Evolutionary conservation across 192 early-diverging fungal genomes (phyloP).

Genomic region (Entomortierella beljakovae): DNA sequence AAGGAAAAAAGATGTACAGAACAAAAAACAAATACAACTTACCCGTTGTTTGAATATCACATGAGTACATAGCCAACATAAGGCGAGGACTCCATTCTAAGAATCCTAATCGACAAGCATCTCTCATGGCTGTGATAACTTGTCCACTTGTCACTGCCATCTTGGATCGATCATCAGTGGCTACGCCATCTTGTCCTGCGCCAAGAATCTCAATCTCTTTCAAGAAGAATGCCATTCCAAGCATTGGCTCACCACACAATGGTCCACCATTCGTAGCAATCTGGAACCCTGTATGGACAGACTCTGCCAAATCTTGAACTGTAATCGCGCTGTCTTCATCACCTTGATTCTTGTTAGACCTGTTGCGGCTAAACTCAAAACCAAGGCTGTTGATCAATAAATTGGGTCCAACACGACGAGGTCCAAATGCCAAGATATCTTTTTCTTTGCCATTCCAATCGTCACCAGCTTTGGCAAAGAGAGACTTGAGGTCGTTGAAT

Average conservation of each 20-base stretch:
- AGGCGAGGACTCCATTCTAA: slow-evolving; percentile 95
- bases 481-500: slow-evolving; percentile 13
- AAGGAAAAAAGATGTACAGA: neutral
- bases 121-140: slow-evolving; percentile 87
- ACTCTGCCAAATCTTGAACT: slow-evolving; percentile 79
- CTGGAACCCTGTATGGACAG: slow-evolving; percentile 93
- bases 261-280: slow-evolving; percentile 90
- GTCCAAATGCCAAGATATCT: slow-evolving; percentile 86
- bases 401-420: slow-evolving; percentile 84
- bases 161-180: slow-evolving; percentile 54
- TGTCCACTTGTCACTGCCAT: slow-evolving; percentile 75
- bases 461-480: slow-evolving; percentile 51
- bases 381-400: slow-evolving; percentile 73
- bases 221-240: slow-evolving; percentile 85
- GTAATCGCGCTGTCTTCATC: slow-evolving; percentile 36
- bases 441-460: slow-evolving; percentile 47
- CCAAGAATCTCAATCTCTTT: slow-evolving; percentile 67
- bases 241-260: slow-evolving; percentile 93
- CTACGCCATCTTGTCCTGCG: slow-evolving; percentile 26
- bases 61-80: slow-evolving; percentile 96
- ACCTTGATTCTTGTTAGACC: slow-evolving; percentile 10
- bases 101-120: slow-evolving; percentile 86
- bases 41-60: slow-evolving; percentile 95
- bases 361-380: slow-evolving; percentile 33
- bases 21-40: slow-evolving; percentile 18